Conservation (phyloP, 1,139 yeast genomes). For the Yamadazyma triangularis region DNA sequence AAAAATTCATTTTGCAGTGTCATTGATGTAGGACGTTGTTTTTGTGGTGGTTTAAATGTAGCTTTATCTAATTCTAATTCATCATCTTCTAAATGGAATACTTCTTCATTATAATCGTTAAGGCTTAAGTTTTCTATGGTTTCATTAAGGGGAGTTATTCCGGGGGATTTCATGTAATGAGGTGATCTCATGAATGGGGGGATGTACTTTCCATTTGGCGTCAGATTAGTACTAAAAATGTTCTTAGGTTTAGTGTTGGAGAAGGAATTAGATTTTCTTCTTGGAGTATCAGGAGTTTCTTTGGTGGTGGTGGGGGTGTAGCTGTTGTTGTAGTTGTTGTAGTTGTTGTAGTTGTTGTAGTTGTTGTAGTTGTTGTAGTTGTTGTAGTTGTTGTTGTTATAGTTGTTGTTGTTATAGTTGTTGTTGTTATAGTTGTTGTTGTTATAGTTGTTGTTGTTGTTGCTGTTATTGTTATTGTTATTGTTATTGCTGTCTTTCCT, state of each 20-base stretch:
- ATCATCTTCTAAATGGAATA: conserved; percentile 45
- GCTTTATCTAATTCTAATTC: conserved; percentile 25
- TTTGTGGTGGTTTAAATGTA: conserved; percentile 3
- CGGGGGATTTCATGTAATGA: conserved; percentile 28
- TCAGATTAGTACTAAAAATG: conserved; percentile 1
- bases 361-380: conserved; percentile 10
- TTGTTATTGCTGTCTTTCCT: conserved; percentile 10
- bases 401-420: background rate
- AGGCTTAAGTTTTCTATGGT: conserved; percentile 34
- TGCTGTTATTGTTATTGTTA: conserved; percentile 4
- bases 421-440: background rate
- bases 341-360: background rate
- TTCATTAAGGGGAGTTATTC: conserved; percentile 33
- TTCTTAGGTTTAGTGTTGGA: conserved; percentile 8
- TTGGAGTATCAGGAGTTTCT: conserved; percentile 6
- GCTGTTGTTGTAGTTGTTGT: background rate
- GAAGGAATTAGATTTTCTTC: conserved; percentile 27
- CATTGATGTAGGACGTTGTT: conserved; percentile 13
- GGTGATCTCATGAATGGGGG: conserved; percentile 47
- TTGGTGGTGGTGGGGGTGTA: conserved; percentile 10
- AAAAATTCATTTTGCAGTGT: no score
- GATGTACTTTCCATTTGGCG: conserved; percentile 30
- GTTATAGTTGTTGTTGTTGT: conserved; percentile 9
- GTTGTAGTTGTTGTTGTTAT: conserved; percentile 10
- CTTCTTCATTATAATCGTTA: conserved; percentile 32